Conservation (phyloP, 1,139 yeast species). For the Arxiozyma telluris region DNA sequence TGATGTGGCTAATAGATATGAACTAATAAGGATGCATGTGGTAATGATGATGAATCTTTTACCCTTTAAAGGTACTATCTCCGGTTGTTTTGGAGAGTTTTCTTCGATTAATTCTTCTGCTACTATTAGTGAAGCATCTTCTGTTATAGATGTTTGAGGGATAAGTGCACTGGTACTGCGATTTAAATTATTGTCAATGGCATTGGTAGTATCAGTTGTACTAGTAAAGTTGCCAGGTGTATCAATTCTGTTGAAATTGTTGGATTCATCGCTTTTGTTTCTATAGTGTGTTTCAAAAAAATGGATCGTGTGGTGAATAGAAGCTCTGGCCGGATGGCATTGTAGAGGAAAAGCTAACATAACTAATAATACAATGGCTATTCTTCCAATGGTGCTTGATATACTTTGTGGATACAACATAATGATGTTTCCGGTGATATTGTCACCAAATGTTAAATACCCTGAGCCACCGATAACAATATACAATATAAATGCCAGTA, state of each 20-base stretch:
- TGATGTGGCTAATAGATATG: conserved; percentile 67
- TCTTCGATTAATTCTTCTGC: conserved; percentile 31
- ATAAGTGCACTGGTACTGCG: neutral
- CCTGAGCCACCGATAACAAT: conserved; percentile 58
- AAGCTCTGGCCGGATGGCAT: conserved; percentile 71
- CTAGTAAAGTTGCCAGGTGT: neutral
- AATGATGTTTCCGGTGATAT: conserved; percentile 58
- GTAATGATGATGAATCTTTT: conserved; percentile 58
- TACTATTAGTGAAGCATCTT: conserved; percentile 5
- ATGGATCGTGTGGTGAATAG: conserved; percentile 58
- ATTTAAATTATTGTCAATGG: neutral
- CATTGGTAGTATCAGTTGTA: neutral
- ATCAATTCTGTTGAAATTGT: neutral
- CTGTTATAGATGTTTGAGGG: neutral
- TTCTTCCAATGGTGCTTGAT: conserved; percentile 57
- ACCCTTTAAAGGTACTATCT: conserved; percentile 29
- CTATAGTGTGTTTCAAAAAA: conserved; percentile 25
- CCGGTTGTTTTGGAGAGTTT: conserved; percentile 21
- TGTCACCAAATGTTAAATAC: conserved; percentile 59
- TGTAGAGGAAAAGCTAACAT: conserved; percentile 64
- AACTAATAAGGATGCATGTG: conserved; percentile 45
- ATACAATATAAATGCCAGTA: conserved; percentile 50
- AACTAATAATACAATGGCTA: conserved; percentile 62
- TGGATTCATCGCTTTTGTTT: neutral
- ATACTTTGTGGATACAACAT: conserved; percentile 57